Evolutionary conservation across 148 eudicot species (phyloP).

Genomic region (Cornus controversa): DNA sequence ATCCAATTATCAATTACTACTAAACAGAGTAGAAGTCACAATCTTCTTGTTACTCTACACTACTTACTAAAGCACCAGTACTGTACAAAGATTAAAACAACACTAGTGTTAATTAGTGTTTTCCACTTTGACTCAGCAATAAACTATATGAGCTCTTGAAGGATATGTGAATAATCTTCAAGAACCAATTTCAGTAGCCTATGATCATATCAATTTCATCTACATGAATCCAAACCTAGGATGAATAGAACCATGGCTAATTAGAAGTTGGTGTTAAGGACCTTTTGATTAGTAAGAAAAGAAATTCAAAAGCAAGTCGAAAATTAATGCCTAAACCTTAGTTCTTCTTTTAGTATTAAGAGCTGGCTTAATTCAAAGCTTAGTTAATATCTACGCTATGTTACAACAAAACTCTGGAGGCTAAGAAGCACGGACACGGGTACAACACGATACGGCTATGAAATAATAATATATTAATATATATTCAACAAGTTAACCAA

Average conservation of each 20-base stretch:
- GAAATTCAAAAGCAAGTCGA: background rate
- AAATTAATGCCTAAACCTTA: background rate
- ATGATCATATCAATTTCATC: too few relatives aligned
- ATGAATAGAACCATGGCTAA: background rate
- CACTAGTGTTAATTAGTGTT: background rate
- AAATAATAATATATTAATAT: too few relatives aligned
- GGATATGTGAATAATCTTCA: too few relatives aligned
- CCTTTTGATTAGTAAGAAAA: background rate
- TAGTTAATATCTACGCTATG: background rate
- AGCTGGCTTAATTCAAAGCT: background rate
- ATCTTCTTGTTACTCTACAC: background rate
- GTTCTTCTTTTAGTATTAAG: background rate
- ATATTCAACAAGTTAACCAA: too few relatives aligned
- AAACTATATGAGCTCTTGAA: too few relatives aligned
- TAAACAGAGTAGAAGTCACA: background rate
- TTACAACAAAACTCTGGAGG: background rate
- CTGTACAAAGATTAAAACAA: background rate
- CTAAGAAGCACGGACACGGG: too few relatives aligned
- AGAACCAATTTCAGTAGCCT: too few relatives aligned
- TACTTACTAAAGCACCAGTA: background rate
- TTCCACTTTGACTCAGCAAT: background rate
- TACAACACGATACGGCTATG: too few relatives aligned
- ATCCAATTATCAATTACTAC: background rate
- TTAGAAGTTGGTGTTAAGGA: background rate
- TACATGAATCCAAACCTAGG: too few relatives aligned